Base-by-base conservation (phyloP, 768 basidiomycete genomes). In the Leccinum fibrillosum region DNA sequence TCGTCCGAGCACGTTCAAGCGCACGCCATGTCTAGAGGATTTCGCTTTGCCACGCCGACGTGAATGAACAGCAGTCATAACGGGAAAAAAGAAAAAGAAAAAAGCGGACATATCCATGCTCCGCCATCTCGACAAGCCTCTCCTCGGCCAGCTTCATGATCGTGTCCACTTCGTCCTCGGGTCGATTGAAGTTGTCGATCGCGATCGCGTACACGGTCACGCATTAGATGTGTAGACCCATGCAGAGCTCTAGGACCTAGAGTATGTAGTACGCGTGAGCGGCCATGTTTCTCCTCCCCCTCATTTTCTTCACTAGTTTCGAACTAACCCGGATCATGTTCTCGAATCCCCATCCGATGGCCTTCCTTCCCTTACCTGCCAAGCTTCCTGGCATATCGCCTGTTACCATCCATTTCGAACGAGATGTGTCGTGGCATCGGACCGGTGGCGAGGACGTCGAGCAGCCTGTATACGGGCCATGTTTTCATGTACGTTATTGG, bases 161-260 rank as follows among this genome's bases (percentile, higher is more conserved):
- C 2, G 85, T 85, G 25, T 89, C 84, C 2, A 99, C 93, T 71
- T 99, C 97, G 4, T 88, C 87, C 54, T 82, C 77, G 1, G 89
- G 81, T 21, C 97, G 83, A 60, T 91, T 91, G 76, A 98, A 98
- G 75, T 98, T 99, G 66, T 98, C 96, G 59, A 98, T 94, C 1
- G 94, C 84, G 74, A 99, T 98, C n/a, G 94, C 93, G 66, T 96
- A 99, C n/a, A 89, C 91, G 3, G 92, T 88, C 25, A 98, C 94
- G 59, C 89, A 92, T 58, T 77, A 80, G 50, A 99, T 80, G 12
- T 85, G 76, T n/a, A 99, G 80, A 1, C 81, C 77, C 21, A 96
- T 76, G 65, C 95, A 95, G 28, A 94, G 79, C 70, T 94, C 92
- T n/a, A 98, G 76, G 55, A 92, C 80, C 95, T 98, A 62, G 48